Percentiles rank a stretch among this genome's conserved stretches.
Evolutionary conservation across 2,329 filamentous ascomycete species (phyloP).

Genomic region (Ophioceras dolichostomum): DNA sequence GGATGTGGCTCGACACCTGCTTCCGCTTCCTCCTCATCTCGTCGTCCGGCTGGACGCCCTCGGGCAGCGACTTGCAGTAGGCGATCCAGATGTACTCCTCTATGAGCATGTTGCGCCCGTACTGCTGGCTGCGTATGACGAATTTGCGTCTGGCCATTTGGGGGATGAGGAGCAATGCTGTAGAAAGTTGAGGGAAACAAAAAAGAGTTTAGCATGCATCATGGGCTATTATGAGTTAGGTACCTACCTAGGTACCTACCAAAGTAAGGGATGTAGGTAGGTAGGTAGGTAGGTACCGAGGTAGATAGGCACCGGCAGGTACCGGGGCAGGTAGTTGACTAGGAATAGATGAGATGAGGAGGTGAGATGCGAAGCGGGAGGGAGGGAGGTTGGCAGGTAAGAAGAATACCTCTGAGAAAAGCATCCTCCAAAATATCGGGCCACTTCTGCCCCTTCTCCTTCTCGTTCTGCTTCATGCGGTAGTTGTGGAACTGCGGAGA

Average conservation of each 20-base stretch:
- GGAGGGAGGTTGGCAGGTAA: neutral
- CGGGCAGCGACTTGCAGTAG: conserved; percentile 29
- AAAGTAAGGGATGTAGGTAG: too few relatives aligned
- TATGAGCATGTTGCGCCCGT: conserved; percentile 60
- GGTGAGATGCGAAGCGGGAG: neutral
- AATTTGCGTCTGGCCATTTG: conserved; percentile 56
- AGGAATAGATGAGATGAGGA: neutral
- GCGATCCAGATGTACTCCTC: conserved; percentile 53
- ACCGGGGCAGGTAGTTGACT: neutral
- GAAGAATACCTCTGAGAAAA: conserved; percentile 50
- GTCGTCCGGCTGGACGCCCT: conserved; percentile 31
- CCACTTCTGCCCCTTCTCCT: conserved; percentile 49
- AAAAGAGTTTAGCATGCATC: too few relatives aligned
- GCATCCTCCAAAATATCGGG: conserved; percentile 50
- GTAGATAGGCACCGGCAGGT: too few relatives aligned
- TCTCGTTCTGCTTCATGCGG: conserved; percentile 51
- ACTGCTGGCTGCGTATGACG: conserved; percentile 51
- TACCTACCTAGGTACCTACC: too few relatives aligned
- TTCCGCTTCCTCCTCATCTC: conserved; percentile 24
- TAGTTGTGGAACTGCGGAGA: conserved; percentile 54
- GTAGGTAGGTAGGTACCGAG: too few relatives aligned
- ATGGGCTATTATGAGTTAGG: too few relatives aligned
- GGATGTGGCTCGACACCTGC: conserved; percentile 53
- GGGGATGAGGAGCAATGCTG: conserved; percentile 53
- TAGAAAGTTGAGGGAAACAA: too few relatives aligned